Base-by-base conservation (phyloP, 192 early-diverging fungal genomes). In the Coemansia sp. region DNA sequence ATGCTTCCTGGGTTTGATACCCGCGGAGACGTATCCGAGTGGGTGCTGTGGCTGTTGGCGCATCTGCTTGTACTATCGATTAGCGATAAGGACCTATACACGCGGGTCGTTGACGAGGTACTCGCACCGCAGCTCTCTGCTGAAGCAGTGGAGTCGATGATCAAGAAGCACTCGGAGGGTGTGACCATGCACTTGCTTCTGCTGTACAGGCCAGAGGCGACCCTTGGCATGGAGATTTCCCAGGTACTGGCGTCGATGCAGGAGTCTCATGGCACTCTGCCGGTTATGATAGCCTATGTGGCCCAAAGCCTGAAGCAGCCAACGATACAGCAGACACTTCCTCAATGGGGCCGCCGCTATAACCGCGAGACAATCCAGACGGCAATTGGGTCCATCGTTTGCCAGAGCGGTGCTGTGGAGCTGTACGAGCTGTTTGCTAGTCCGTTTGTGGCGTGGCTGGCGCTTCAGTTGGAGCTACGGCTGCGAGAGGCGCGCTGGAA, bases 291-390 rank as follows among this genome's bases (percentile, higher is more conserved):
- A 6, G 28, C 37, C 11, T 50, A 34, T 50, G 26, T n/a, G n/a
- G n/a, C n/a, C n/a, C n/a, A n/a, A n/a, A n/a, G n/a, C n/a, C 36
- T 12, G 8, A 31, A 3, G 17, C 25, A 27, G 36, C 3, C 36
- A 37, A 10, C 36, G 20, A 8, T 10, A n/a, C 47, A 44, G 31
- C 49, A 18, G 17, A 7, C 28, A 2, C 7, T 62, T 19, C 45
- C 56, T n/a, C 56, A 56, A 31, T 71, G 67, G 67, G 60, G 67
- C 5, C 54, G 61, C 31, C 56, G 52, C 36, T 60, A 71, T 36
- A 22, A 32, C 11, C 22, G 14, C 14, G 34, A 25, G 5, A n/a
- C 20, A 7, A 34, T 71, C 7, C 23, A 31, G 34, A 19, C 37
- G 7, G 48, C 53, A 21, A 23, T 64, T 18, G 44, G 22, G 14